Base-by-base conservation (phyloP, 106 monocot species). In the Platanthera zijinensis region DNA sequence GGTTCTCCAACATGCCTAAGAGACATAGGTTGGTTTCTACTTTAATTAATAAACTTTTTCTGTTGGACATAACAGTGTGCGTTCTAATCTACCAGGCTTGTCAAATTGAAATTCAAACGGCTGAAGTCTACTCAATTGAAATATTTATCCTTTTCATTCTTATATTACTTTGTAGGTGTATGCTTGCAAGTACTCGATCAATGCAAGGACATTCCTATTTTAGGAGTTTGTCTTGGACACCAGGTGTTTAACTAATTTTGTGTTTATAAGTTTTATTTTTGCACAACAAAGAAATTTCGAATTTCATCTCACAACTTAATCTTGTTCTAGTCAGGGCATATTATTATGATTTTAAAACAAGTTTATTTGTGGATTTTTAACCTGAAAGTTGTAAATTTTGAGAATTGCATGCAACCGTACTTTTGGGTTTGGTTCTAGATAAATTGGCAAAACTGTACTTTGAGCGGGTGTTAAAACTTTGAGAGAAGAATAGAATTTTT, bases 211-310 rank as follows among this genome's bases (percentile, higher is more conserved):
- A 83, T 99, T 78, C 99, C 94, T 8, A 94, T 99, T 39, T 81
- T 99, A 71, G 99, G 99, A 78, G 94, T 99, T 32, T 99, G 99
- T 78, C 99, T 99, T 77, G 99, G 94, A 48, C 99, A 99, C 76
- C 99, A 99, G 92, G 99, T 92, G 17, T 22, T 77, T 84, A 50
- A 21, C 22, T 51, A 72, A 51, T 7, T 19, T 18, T 72, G 50
- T 21, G 50, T 21, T 72, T n/a, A 13, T 11, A 19, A 11, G 3
- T 15, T 19, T 51, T 51, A 19, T 51, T 11, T 25, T 51, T 72
- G 5, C 18, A 66, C 11, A 10, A 32, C 0, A 32, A 32, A 66
- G 66, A 70, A 47, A 48, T 8, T 17, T 48, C 17, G 46, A 5
- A 48, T 70, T 70, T 70, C 10, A 17, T 21, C 7, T 70, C 47